Evolutionary conservation across 129 eudicot genomes (phyloP), one percentile per base, ranked within the genome.

Genomic region (Lonicera japonica): DNA sequence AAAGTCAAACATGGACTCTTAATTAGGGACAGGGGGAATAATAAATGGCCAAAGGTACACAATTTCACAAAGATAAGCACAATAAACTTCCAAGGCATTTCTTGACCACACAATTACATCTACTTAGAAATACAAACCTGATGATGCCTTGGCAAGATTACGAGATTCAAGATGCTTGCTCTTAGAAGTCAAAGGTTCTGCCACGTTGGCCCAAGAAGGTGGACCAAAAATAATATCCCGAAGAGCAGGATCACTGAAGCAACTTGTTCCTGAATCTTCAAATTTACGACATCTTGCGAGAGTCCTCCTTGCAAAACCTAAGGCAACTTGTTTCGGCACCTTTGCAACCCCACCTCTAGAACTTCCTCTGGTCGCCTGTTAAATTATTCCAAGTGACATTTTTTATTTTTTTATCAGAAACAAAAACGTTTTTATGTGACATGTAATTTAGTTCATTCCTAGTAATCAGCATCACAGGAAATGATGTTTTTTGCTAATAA

Each of bases 361-460:
- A 66, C 79, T 81, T 66, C 90, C 85, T 65, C 81, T 77, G 50
- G 97, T 90, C 24, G 91, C 97, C 97, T 90, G 85, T 38, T 45
- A 75, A 58, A 58, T 54, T 21, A 34, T 39, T 24, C 43, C 66
- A 56, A 19, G 55, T 15, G 25, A 24, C 13, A 25, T 14, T 24
- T 47, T n/a, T n/a, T n/a, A n/a, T n/a, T n/a, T n/a, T n/a, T n/a
- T n/a, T n/a, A n/a, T n/a, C n/a, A n/a, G n/a, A n/a, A n/a, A n/a
- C n/a, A n/a, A n/a, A n/a, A n/a, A n/a, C n/a, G n/a, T n/a, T n/a
- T n/a, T n/a, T n/a, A n/a, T n/a, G n/a, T n/a, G n/a, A n/a, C n/a
- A n/a, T 14, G 21, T 21, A 48, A 38, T 38, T 38, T 10, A 38
- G 10, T 38, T 38, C 5, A 38, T 38, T 38, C 43, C 5, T 38